Conservation (phyloP, 257 asterid species). For the Jasminum sambac region DNA sequence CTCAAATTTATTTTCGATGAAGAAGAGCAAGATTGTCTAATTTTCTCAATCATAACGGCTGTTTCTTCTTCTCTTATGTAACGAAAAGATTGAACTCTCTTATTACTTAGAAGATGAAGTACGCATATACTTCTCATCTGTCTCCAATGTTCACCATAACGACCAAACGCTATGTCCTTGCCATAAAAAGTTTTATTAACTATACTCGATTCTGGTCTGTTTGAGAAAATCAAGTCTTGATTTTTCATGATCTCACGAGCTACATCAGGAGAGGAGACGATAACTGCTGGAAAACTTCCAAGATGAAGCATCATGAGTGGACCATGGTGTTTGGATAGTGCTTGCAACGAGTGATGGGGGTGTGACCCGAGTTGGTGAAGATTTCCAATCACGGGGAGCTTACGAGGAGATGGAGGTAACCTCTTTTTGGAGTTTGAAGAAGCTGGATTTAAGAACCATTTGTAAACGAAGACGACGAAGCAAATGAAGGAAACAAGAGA, state of each 20-base stretch:
- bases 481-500: neutral
- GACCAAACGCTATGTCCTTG: constrained; percentile 34
- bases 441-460: constrained; percentile 14
- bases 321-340: too few relatives aligned
- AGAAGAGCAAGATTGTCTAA: neutral
- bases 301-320: too few relatives aligned
- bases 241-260: constrained; percentile 45
- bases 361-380: constrained; percentile 39
- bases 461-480: constrained; percentile 18
- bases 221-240: too few relatives aligned
- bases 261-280: constrained; percentile 39
- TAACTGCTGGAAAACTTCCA: constrained; percentile 33
- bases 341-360: constrained; percentile 50
- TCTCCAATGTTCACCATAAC: constrained; percentile 52
- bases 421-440: constrained; percentile 18
- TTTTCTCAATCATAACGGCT: constrained; percentile 35
- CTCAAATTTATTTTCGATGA: too few relatives aligned
- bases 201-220: constrained; percentile 30
- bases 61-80: constrained; percentile 44
- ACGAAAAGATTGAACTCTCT: too few relatives aligned
- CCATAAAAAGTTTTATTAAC: constrained; percentile 22
- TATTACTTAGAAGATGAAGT: constrained; percentile 47
- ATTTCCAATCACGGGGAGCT: constrained; percentile 48
- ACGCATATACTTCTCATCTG: constrained; percentile 39
- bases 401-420: too few relatives aligned